Evolutionary conservation across 345 rosid species (phyloP).

Genomic region (Rubroshorea leprosula): DNA sequence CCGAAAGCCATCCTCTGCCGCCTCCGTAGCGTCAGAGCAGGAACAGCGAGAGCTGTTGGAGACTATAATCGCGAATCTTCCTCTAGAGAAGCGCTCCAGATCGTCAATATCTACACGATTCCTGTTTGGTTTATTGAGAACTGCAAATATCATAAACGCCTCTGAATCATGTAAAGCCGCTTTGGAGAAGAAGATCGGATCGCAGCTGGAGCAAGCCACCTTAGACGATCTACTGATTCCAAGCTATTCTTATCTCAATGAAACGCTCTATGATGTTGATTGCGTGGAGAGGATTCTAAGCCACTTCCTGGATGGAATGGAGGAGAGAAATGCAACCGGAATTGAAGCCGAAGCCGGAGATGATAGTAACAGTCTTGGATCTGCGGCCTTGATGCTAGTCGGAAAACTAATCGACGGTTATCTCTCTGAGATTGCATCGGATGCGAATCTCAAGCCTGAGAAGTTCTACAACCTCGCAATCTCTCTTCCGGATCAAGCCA

Average conservation of each 20-base stretch:
- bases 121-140: constrained; percentile 66
- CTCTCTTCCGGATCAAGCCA: constrained; percentile 73
- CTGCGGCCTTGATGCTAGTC: constrained; percentile 67
- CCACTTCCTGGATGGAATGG: constrained; percentile 55
- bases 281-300: constrained; percentile 78
- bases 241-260: constrained; percentile 86
- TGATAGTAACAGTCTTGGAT: constrained; percentile 15
- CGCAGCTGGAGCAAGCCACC: constrained; percentile 74
- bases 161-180: constrained; percentile 52
- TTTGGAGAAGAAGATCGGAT: constrained; percentile 79
- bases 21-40: constrained; percentile 41
- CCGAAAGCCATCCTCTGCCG: constrained; percentile 55
- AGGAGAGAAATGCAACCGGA: constrained; percentile 23
- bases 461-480: constrained; percentile 65
- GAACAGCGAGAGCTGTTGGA: constrained; percentile 82
- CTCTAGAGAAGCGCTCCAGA: constrained; percentile 48
- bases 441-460: constrained; percentile 78
- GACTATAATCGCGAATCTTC: constrained; percentile 56
- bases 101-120: constrained; percentile 52
- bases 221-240: constrained; percentile 91
- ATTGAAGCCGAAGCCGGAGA: constrained; percentile 30
- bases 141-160: constrained; percentile 76
- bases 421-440: constrained; percentile 88
- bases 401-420: constrained; percentile 91
- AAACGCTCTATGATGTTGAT: constrained; percentile 88